A percentile compares a stretch with the other conserved stretches of the same genome.
These are phyloP conservation scores for Candida tropicalis DNA, from an alignment of 1,139 yeast genomes.

Conservation along the genomic window DNA sequence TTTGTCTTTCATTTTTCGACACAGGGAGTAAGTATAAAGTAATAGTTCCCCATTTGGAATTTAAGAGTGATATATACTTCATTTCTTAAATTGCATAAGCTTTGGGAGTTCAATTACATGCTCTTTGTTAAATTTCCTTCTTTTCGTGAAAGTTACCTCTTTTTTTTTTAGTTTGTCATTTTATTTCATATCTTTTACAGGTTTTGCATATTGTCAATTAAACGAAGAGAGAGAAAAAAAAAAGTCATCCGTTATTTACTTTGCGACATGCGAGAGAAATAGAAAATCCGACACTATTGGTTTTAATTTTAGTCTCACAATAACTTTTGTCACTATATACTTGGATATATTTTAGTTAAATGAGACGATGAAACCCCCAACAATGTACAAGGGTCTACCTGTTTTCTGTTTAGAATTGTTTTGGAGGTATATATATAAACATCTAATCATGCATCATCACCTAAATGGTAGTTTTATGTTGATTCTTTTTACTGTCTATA, in stretches of 20 bases:
- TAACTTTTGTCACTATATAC: no score
- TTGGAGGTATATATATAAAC: no score
- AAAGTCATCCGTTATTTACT: background rate
- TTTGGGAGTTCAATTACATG: background rate
- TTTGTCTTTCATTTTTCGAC: background rate
- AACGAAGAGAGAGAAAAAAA: background rate
- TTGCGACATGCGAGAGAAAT: slow-evolving; percentile 1
- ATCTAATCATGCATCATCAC: background rate
- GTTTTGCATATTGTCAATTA: background rate
- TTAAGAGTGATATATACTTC: no score
- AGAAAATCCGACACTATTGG: background rate
- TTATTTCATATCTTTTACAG: background rate
- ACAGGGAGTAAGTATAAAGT: no score
- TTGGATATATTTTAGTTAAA: no score
- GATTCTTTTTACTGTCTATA: no score
- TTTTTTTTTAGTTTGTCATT: background rate
- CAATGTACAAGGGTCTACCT: no score
- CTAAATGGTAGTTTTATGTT: background rate
- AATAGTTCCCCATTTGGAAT: no score
- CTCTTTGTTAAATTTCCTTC: background rate
- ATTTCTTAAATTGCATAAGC: background rate
- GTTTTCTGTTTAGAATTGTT: no score
- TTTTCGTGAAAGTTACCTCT: background rate
- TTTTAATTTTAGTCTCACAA: no score
- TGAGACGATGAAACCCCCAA: background rate